phyloP scores from a whole-genome alignment of 1,139 yeast genomes.

The Yamadazyma buinensis region DNA sequence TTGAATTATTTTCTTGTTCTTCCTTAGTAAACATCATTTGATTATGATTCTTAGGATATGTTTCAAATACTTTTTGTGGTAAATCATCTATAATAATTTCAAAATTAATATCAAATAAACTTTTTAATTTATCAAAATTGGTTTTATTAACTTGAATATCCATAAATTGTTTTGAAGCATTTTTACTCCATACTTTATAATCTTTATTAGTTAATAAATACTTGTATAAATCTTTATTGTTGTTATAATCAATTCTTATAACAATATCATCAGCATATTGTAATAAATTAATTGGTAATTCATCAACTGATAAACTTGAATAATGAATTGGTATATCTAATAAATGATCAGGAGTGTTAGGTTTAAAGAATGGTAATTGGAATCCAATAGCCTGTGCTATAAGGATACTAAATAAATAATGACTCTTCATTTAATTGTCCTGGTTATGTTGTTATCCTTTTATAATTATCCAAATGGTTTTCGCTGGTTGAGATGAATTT shows the following conservation, averaged over 20 bases:
- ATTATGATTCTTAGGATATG: conserved; percentile 38
- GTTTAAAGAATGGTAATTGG: too few species aligned
- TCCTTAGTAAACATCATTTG: conserved; percentile 6
- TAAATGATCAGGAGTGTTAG: too few species aligned
- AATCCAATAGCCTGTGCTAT: too few species aligned
- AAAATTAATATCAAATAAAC: conserved; percentile 20
- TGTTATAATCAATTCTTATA: conserved; percentile 34
- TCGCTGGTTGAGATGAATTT: too few species aligned
- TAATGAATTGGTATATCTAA: conserved; percentile 17
- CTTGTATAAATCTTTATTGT: conserved; percentile 17
- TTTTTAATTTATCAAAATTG: conserved; percentile 19
- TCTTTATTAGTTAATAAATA: conserved; percentile 14
- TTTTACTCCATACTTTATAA: conserved; percentile 30
- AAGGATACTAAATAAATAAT: too few species aligned
- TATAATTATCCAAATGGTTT: too few species aligned
- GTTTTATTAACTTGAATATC: conserved; percentile 33
- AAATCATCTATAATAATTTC: conserved; percentile 52
- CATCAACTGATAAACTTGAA: conserved; percentile 12
- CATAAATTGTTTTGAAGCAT: conserved; percentile 20
- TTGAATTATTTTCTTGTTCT: background rate
- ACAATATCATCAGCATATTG: conserved; percentile 53
- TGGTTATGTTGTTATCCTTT: too few species aligned
- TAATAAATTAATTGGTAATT: conserved; percentile 44
- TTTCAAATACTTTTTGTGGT: conserved; percentile 51
- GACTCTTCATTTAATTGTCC: too few species aligned